phyloP scores from a whole-genome alignment of 805 yeast species.

The Wickerhamomyces hampshirensis region DNA sequence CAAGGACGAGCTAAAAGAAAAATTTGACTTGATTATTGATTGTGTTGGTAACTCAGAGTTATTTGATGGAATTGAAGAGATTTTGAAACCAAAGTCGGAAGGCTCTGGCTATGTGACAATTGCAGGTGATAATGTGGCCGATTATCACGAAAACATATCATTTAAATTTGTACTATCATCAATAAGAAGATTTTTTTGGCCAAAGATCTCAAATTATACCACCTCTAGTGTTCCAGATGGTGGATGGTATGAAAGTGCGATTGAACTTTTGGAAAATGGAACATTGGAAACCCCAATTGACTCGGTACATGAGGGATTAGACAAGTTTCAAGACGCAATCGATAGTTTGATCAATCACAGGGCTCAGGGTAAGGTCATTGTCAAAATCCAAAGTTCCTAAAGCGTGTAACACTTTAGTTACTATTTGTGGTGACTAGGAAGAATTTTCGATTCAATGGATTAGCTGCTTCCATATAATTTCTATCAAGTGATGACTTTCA shows the following conservation, averaged over 20 bases:
- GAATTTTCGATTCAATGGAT: too few relatives aligned
- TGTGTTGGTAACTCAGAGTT: conserved; percentile 56
- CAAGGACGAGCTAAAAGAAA: conserved; percentile 23
- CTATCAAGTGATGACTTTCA: too few relatives aligned
- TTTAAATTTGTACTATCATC: conserved; percentile 8
- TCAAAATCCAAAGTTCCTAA: too few relatives aligned
- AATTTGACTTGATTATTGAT: conserved; percentile 62
- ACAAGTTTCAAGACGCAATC: conserved; percentile 46
- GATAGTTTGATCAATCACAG: conserved; percentile 40
- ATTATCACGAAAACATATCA: conserved; percentile 20
- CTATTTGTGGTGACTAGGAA: too few relatives aligned
- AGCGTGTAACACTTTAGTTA: too few relatives aligned
- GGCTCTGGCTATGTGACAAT: conserved; percentile 49
- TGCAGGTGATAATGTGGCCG: conserved; percentile 47
- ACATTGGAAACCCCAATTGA: conserved; percentile 47
- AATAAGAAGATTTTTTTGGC: conserved; percentile 12
- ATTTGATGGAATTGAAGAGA: conserved; percentile 35
- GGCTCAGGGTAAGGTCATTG: conserved; percentile 61
- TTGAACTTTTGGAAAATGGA: conserved; percentile 34
- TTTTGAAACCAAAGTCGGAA: conserved; percentile 41
- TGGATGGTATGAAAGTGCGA: conserved; percentile 25
- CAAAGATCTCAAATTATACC: conserved; percentile 25
- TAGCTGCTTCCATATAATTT: too few relatives aligned
- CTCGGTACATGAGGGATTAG: conserved; percentile 40
- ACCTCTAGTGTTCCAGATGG: conserved; percentile 10